A percentile compares a stretch with the other conserved stretches of the same genome.
Evolutionary conservation across 345 rosid genomes (phyloP).

Genomic region (Jatropha curcas): DNA sequence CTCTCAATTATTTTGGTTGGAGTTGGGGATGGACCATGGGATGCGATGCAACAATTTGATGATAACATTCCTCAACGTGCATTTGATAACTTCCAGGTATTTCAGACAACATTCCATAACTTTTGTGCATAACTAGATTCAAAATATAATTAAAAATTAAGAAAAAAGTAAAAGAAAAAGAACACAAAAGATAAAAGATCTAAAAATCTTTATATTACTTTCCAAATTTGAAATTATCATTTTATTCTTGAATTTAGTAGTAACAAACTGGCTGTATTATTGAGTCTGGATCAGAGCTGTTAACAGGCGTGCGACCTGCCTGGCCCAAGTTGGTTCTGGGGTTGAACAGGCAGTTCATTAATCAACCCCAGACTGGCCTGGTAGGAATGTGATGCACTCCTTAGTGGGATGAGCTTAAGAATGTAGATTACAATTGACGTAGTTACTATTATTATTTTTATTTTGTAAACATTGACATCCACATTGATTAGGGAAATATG

Average conservation of each 20-base stretch:
- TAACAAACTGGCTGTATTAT: background rate
- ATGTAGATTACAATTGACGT: no score
- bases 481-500: background rate
- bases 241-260: background rate
- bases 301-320: no score
- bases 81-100: constrained; percentile 95
- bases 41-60: constrained; percentile 83
- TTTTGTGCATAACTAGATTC: background rate
- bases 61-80: constrained; percentile 85
- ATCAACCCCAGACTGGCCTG: no score
- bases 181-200: no score
- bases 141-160: background rate
- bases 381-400: no score
- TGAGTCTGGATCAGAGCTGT: no score
- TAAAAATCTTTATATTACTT: no score
- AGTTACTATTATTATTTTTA: no score
- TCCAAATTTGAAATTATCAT: background rate
- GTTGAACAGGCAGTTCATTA: no score
- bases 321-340: no score
- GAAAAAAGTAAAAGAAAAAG: background rate
- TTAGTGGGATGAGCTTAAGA: no score
- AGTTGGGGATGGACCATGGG: constrained; percentile 99
- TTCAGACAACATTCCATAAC: background rate
- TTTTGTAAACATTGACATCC: background rate
- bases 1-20: constrained; percentile 90